phyloP scores from a whole-genome alignment of 1,284 basidiomycete species.

The Farysia itapuensis region DNA sequence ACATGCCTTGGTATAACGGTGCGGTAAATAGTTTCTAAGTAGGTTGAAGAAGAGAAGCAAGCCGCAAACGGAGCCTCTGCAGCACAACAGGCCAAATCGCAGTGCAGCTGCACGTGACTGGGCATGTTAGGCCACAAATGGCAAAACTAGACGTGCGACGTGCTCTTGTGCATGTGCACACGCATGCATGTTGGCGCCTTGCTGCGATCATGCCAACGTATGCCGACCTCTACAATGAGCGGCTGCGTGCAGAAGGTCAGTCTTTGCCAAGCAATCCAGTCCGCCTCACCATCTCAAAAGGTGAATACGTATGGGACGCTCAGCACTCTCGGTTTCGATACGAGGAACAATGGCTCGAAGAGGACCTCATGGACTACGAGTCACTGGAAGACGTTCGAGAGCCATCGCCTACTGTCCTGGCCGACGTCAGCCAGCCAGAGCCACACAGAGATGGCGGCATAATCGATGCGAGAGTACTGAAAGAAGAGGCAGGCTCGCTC shows the following conservation, averaged over 20 bases:
- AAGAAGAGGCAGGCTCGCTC: neutral
- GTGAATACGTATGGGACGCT: constrained; percentile 29
- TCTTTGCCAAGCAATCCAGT: constrained; percentile 23
- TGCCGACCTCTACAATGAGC: constrained; percentile 33
- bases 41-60: constrained; percentile 31
- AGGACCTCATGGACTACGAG: constrained; percentile 39
- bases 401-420: neutral
- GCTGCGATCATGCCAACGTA: constrained; percentile 37
- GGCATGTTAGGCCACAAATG: too few species aligned
- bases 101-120: too few species aligned
- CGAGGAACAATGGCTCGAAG: constrained; percentile 34
- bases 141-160: too few species aligned
- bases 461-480: neutral
- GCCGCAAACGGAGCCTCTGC: too few species aligned
- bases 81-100: too few species aligned
- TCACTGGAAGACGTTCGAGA: neutral
- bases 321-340: constrained; percentile 8
- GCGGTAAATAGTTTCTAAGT: constrained; percentile 33
- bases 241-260: constrained; percentile 11
- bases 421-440: neutral
- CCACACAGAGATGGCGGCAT: neutral
- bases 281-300: constrained; percentile 34
- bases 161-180: too few species aligned
- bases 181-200: too few species aligned
- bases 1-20: constrained; percentile 39